Evolutionary conservation across 306 rosid species (phyloP).

Genomic region (Fagus sylvatica): DNA sequence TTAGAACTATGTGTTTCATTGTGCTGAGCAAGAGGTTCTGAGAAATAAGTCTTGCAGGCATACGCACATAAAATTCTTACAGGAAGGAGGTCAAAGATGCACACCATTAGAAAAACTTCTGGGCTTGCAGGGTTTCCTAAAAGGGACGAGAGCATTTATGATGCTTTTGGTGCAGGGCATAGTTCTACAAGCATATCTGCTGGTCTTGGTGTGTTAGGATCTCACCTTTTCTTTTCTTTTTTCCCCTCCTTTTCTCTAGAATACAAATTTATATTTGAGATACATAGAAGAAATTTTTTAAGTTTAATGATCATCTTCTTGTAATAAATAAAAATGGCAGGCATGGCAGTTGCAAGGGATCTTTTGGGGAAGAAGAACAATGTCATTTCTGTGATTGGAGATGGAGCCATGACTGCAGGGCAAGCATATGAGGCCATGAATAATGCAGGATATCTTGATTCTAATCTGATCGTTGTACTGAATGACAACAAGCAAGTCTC

Average conservation of each 20-base stretch:
- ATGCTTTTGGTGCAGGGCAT: conserved; percentile 92
- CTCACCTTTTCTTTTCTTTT: not conserved
- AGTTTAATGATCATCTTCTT: not conserved
- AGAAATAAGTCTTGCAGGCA: conserved; percentile 59
- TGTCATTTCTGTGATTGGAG: conserved; percentile 87
- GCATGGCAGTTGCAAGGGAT: conserved; percentile 97
- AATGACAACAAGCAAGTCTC: conserved; percentile 98
- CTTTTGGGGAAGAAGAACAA: conserved; percentile 71
- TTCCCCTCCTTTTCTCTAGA: too few relatives aligned
- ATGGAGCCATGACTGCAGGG: conserved; percentile 97
- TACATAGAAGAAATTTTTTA: conserved; percentile 12
- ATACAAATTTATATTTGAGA: not conserved
- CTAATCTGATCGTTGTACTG: conserved; percentile 77
- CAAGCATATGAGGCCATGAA: conserved; percentile 98
- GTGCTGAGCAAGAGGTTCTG: conserved; percentile 25
- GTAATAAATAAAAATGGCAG: conserved; percentile 34
- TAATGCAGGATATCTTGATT: conserved; percentile 81
- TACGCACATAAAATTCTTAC: conserved; percentile 95
- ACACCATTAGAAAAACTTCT: conserved; percentile 81
- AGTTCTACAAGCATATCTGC: conserved; percentile 98
- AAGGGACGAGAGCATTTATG: conserved; percentile 84
- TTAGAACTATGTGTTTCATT: not conserved
- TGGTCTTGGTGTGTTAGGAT: conserved; percentile 68
- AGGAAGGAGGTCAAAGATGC: conserved; percentile 87
- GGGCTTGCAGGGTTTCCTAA: conserved; percentile 95